A percentile compares a stretch with the other conserved stretches of the same genome.
phyloP scores from a whole-genome alignment of 2,329 filamentous ascomycete genomes.

The Phoma sp. region DNA sequence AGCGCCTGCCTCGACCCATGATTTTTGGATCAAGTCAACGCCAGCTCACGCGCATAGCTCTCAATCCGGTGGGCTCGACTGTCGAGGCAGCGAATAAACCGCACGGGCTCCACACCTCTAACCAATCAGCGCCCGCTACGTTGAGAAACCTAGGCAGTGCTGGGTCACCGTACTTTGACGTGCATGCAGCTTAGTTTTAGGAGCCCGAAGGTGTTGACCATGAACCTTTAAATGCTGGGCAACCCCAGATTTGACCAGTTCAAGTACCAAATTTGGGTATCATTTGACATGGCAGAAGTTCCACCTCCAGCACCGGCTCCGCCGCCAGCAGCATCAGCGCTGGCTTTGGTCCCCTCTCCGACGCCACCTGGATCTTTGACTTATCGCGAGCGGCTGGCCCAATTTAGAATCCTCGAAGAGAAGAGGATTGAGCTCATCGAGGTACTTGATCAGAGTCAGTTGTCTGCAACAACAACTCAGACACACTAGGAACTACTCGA shows the following conservation, averaged over 20 bases:
- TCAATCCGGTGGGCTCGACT: constrained; percentile 34
- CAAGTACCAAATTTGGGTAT: constrained; percentile 12
- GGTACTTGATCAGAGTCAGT: constrained; percentile 19
- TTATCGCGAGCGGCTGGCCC: constrained; percentile 43
- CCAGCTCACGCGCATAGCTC: constrained; percentile 34
- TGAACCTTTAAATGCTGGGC: constrained; percentile 35
- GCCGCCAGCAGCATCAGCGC: constrained; percentile 12
- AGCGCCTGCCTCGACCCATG: constrained; percentile 26
- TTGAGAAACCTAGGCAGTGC: constrained; percentile 40
- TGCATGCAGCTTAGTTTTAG: constrained; percentile 40
- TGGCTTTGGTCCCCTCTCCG: constrained; percentile 13
- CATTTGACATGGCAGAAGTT: constrained; percentile 26
- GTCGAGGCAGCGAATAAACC: constrained; percentile 39
- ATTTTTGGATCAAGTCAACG: constrained; percentile 18
- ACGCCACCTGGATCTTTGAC: constrained; percentile 26
- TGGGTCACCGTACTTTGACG: constrained; percentile 41
- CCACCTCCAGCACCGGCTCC: constrained; percentile 16
- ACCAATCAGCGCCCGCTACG: constrained; percentile 46
- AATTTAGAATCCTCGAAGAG: constrained; percentile 47
- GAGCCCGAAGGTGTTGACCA: constrained; percentile 35
- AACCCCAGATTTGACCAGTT: constrained; percentile 28
- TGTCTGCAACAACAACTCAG: background rate
- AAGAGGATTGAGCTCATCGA: constrained; percentile 47
- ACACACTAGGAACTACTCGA: constrained; percentile 42
- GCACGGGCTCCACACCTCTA: constrained; percentile 28